phyloP scores from a whole-genome alignment of 257 asterid species.

The Solanum chiquidenum region DNA sequence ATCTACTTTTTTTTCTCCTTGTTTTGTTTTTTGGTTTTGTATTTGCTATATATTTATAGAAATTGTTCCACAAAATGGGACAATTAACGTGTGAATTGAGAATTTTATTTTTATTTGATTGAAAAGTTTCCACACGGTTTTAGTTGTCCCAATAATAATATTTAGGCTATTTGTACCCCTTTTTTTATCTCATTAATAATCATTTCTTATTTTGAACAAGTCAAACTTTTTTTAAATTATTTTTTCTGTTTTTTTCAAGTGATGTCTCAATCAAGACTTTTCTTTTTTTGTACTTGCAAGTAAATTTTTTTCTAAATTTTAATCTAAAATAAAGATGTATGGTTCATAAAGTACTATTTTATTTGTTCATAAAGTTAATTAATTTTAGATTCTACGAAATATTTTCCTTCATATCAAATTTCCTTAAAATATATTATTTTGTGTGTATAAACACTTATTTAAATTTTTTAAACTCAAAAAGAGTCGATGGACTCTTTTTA shows the following conservation, averaged over 20 bases:
- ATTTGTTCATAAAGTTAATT: background rate
- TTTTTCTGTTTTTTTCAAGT: background rate
- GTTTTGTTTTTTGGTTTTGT: background rate
- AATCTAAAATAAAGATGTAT: background rate
- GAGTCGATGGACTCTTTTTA: background rate
- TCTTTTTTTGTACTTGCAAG: background rate
- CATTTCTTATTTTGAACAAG: background rate
- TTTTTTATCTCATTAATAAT: background rate
- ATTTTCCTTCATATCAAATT: background rate
- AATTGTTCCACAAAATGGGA: background rate
- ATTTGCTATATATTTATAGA: background rate
- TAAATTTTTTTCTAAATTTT: background rate
- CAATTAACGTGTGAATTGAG: slow-evolving; percentile 40
- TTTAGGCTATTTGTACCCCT: background rate
- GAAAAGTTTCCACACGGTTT: slow-evolving; percentile 8
- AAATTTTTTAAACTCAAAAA: too few species aligned
- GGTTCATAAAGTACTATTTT: background rate
- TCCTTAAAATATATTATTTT: background rate
- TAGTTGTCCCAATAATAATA: background rate
- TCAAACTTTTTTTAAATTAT: background rate
- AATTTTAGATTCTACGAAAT: background rate
- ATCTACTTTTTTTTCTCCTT: background rate
- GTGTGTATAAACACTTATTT: too few species aligned
- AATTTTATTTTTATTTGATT: background rate
- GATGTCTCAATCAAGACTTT: background rate